Evolutionary conservation across 345 rosid genomes (phyloP).

Genomic region (Citrus sinensis): DNA sequence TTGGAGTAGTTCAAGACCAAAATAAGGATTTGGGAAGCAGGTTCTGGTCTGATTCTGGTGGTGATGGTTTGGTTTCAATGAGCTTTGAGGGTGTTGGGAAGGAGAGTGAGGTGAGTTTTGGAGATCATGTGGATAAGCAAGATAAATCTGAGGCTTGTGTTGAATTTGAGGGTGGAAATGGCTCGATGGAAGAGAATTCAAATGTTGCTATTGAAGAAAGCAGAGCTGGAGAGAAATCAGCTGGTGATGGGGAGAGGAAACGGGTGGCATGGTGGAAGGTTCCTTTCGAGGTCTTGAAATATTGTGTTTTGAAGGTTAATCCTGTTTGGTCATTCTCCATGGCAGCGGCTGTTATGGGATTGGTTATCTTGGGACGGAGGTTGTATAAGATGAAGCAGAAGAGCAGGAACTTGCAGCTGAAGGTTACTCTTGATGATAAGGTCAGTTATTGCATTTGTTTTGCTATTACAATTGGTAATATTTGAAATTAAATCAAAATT

Average conservation of each 20-base stretch:
- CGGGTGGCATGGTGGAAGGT: slow-evolving; percentile 80
- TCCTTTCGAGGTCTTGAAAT: slow-evolving; percentile 76
- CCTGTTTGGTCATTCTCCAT: slow-evolving; percentile 90
- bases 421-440: slow-evolving; percentile 88
- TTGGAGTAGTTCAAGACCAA: slow-evolving; percentile 26
- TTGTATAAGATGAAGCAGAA: slow-evolving; percentile 80
- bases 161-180: slow-evolving; percentile 22
- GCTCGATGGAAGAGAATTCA: slow-evolving; percentile 5
- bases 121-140: slow-evolving; percentile 15
- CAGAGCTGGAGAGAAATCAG: slow-evolving; percentile 26
- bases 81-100: slow-evolving; percentile 27
- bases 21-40: slow-evolving; percentile 24
- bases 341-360: slow-evolving; percentile 87
- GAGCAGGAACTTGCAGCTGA: slow-evolving; percentile 65
- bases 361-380: slow-evolving; percentile 71
- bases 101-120: slow-evolving; percentile 21
- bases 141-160: slow-evolving; percentile 21
- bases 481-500: background rate
- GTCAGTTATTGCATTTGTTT: slow-evolving; percentile 33
- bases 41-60: slow-evolving; percentile 44
- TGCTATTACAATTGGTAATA: slow-evolving; percentile 2
- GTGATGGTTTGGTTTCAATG: slow-evolving; percentile 29
- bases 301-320: slow-evolving; percentile 63
- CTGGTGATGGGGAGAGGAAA: slow-evolving; percentile 39
- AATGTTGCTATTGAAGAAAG: slow-evolving; percentile 25